A percentile compares a stretch with the other conserved stretches of the same genome.
These are phyloP conservation scores for Melampsora abietis-canadensis DNA, from an alignment of 1,284 basidiomycete species.

Conservation along the genomic window DNA sequence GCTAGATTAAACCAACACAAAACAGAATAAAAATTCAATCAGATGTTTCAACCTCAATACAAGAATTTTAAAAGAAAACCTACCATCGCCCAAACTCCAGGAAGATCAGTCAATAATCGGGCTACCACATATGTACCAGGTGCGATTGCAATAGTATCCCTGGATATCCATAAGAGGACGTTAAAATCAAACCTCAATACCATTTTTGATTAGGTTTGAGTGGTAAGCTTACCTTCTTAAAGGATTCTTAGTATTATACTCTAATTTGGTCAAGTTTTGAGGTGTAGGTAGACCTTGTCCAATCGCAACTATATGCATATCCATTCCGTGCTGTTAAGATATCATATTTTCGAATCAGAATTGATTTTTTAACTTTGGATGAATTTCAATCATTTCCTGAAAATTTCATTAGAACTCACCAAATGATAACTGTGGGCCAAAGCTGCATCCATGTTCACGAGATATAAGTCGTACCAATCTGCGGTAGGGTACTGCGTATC, in stretches of 20 bases:
- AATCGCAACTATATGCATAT: slow-evolving; percentile 22
- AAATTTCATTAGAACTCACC: background rate
- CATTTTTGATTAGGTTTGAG: background rate
- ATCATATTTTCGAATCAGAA: background rate
- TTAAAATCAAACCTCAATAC: background rate
- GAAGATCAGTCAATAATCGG: slow-evolving; percentile 7
- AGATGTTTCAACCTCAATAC: background rate
- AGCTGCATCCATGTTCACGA: slow-evolving; percentile 17
- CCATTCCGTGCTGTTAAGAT: slow-evolving; percentile 1
- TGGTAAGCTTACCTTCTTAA: slow-evolving; percentile 17
- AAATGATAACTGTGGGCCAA: slow-evolving; percentile 26
- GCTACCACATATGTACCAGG: background rate
- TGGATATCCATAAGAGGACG: background rate
- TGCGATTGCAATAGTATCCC: slow-evolving; percentile 11
- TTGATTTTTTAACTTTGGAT: background rate
- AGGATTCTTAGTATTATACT: slow-evolving; percentile 38
- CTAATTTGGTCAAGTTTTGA: slow-evolving; percentile 10
- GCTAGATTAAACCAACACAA: slow-evolving; percentile 1
- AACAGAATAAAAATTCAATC: background rate
- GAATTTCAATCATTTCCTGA: background rate
- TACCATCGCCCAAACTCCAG: slow-evolving; percentile 15
- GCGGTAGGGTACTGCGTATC: slow-evolving; percentile 19
- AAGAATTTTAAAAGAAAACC: background rate
- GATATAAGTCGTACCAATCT: slow-evolving; percentile 43
- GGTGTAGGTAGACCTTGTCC: slow-evolving; percentile 15